phyloP scores from a whole-genome alignment of 768 basidiomycete species.

The Lanmaoa pseudosensibilis region DNA sequence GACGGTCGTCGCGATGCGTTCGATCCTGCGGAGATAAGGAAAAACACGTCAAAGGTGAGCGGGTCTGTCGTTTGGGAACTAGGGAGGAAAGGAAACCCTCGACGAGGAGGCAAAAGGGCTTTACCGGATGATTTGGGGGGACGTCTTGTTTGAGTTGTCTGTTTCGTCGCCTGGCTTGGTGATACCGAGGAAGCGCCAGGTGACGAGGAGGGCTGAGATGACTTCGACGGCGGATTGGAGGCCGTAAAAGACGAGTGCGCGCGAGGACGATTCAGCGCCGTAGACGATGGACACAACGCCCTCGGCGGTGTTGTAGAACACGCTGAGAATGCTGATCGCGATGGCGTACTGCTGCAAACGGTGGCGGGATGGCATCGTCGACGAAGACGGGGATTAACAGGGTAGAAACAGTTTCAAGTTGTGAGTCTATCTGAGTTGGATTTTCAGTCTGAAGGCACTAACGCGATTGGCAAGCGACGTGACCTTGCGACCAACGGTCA shows the following conservation, averaged over 20 bases:
- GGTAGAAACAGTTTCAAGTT: too few species aligned
- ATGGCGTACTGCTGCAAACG: constrained; percentile 38
- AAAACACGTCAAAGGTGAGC: too few species aligned
- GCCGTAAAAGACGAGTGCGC: constrained; percentile 47
- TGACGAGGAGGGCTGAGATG: constrained; percentile 42
- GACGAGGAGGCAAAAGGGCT: background rate
- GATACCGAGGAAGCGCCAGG: constrained; percentile 43
- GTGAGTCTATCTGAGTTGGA: too few species aligned
- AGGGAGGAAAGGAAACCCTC: too few species aligned
- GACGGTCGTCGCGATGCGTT: constrained; percentile 35
- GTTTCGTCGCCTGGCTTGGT: constrained; percentile 38
- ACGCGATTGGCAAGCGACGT: too few species aligned
- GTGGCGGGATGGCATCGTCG: constrained; percentile 18
- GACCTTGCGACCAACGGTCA: too few species aligned
- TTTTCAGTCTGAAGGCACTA: too few species aligned
- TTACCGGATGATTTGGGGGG: constrained; percentile 15
- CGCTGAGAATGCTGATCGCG: constrained; percentile 41
- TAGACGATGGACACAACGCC: constrained; percentile 44
- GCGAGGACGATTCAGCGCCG: constrained; percentile 43
- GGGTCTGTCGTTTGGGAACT: too few species aligned
- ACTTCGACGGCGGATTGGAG: constrained; percentile 51
- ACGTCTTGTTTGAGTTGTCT: background rate
- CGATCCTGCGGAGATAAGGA: constrained; percentile 33
- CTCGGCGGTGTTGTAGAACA: constrained; percentile 42
- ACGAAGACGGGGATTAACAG: background rate